phyloP scores from a whole-genome alignment of 225 moss, liverwort and hornwort species.

The Anthoceros angustus region DNA sequence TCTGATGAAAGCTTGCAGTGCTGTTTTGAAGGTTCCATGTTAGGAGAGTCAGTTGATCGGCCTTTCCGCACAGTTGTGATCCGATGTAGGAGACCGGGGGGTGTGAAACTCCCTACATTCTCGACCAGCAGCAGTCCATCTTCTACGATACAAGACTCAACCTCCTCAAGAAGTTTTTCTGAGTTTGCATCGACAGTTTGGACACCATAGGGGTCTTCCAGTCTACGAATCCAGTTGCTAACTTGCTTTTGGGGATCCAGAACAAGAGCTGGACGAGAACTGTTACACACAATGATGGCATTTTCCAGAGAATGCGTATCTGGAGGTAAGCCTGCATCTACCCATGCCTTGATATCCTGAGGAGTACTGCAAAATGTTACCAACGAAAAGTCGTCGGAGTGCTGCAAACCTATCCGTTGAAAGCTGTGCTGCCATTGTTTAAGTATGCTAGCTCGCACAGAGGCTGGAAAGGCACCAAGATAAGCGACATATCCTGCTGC shows the following conservation, averaged over 20 bases:
- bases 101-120: conserved; percentile 25
- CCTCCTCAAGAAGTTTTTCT: conserved; percentile 15
- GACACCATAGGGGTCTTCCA: conserved; percentile 23
- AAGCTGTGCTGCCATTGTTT: conserved; percentile 24
- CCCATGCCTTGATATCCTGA: conserved; percentile 32
- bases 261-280: conserved; percentile 26
- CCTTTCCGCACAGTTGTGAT: conserved; percentile 13
- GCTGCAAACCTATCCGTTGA: conserved; percentile 15
- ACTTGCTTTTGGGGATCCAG: conserved; percentile 40
- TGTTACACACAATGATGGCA: conserved; percentile 35
- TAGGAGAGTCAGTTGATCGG: not conserved
- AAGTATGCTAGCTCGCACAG: conserved; percentile 17
- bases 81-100: conserved; percentile 23
- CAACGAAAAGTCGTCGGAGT: conserved; percentile 24
- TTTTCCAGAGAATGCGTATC: conserved; percentile 34
- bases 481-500: conserved; percentile 34
- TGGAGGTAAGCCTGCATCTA: conserved; percentile 30
- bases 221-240: conserved; percentile 32
- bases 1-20: conserved; percentile 10
- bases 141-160: conserved; percentile 14
- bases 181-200: conserved; percentile 22
- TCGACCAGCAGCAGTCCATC: conserved; percentile 22
- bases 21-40: not conserved
- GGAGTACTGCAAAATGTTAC: conserved; percentile 27
- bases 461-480: conserved; percentile 28